phyloP scores from a whole-genome alignment of 345 rosid genomes.

The Populus euphratica region DNA sequence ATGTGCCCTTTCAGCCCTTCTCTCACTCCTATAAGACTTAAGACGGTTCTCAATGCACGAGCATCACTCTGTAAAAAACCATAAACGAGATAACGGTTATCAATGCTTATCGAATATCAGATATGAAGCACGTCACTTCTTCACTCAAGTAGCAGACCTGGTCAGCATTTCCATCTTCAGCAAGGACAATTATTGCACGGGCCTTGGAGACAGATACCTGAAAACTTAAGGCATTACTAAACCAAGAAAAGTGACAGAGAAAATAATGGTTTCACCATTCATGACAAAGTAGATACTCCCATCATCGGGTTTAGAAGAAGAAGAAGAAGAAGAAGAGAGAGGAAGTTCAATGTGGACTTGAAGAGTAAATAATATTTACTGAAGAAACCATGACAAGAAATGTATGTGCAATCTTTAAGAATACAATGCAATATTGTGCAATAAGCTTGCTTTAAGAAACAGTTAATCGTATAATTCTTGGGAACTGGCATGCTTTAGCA shows the following conservation, averaged over 20 bases:
- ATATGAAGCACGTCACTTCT: slow-evolving; percentile 8
- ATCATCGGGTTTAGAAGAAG: background rate
- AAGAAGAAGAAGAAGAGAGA: background rate
- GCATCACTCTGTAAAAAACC: slow-evolving; percentile 61
- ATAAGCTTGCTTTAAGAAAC: background rate
- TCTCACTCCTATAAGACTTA: slow-evolving; percentile 71
- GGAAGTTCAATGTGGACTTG: background rate
- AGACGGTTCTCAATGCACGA: slow-evolving; percentile 71
- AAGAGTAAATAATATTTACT: background rate
- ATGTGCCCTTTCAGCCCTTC: slow-evolving; percentile 73
- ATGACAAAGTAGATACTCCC: background rate
- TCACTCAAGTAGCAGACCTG: slow-evolving; percentile 48
- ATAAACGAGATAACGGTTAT: slow-evolving; percentile 20
- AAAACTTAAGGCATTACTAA: slow-evolving; percentile 16
- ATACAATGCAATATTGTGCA: background rate
- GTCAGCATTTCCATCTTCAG: slow-evolving; percentile 79
- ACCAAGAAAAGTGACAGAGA: background rate
- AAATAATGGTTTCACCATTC: slow-evolving; percentile 6
- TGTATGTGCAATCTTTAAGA: background rate
- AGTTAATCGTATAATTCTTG: background rate
- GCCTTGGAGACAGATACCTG: slow-evolving; percentile 80
- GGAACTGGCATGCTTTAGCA: background rate
- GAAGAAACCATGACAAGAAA: background rate
- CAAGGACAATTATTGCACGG: slow-evolving; percentile 67
- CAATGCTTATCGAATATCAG: slow-evolving; percentile 7